These are phyloP conservation scores for Citrus reticulata DNA, from an alignment of 345 rosid species.

Conservation along the genomic window DNA sequence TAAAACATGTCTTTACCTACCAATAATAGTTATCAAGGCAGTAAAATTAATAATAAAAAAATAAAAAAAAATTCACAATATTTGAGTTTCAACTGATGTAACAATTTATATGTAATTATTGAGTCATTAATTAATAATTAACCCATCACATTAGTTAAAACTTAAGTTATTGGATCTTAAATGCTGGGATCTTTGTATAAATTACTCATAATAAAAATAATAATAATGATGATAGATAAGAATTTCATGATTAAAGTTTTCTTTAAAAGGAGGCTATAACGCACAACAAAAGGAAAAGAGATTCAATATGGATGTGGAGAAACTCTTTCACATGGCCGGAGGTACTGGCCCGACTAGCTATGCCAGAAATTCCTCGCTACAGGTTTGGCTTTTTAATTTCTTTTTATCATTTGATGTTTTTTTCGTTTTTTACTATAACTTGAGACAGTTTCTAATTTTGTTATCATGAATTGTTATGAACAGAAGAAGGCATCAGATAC, in stretches of 20 bases:
- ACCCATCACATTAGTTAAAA: too few species aligned
- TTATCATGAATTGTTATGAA: neutral
- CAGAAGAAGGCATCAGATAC: conserved; percentile 52
- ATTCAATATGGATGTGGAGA: conserved; percentile 31
- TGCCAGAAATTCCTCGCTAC: conserved; percentile 42
- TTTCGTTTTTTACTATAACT: neutral
- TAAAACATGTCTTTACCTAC: neutral
- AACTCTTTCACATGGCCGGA: conserved; percentile 34
- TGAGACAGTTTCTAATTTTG: neutral
- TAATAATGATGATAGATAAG: neutral
- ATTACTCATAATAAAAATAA: neutral
- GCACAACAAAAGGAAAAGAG: neutral
- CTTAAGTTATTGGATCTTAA: too few species aligned
- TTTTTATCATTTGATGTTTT: neutral
- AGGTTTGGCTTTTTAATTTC: conserved; percentile 21
- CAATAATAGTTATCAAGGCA: too few species aligned
- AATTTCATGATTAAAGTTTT: conserved; percentile 6
- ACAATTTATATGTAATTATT: too few species aligned
- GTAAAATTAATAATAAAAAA: too few species aligned
- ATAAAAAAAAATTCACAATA: too few species aligned
- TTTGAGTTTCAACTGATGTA: too few species aligned
- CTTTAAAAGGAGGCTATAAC: conserved; percentile 4
- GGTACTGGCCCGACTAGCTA: conserved; percentile 48
- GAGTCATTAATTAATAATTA: too few species aligned
- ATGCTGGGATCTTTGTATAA: too few species aligned